Conservation (phyloP, 768 basidiomycete genomes). For the Hericium erinaceus region DNA sequence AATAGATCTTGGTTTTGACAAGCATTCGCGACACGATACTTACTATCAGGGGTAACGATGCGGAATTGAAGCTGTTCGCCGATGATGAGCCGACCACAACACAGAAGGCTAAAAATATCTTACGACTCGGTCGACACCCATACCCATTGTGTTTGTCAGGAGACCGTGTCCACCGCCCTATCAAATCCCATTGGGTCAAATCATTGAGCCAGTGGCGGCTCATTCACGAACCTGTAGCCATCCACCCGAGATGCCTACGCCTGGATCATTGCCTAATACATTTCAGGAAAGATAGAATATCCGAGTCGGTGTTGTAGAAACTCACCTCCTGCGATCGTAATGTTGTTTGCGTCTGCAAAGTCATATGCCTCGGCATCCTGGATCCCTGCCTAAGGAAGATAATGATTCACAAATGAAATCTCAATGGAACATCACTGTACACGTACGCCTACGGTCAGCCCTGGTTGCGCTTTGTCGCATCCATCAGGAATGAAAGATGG, state of each 20-base stretch:
- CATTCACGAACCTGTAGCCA: constrained; percentile 20
- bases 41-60: constrained; percentile 45
- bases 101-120: background rate
- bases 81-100: too few relatives aligned
- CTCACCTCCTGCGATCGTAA: constrained; percentile 17
- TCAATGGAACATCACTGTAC: background rate
- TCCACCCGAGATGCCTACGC: constrained; percentile 30
- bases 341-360: constrained; percentile 27
- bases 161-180: constrained; percentile 24
- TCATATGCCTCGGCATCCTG: constrained; percentile 22
- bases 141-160: constrained; percentile 20
- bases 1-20: constrained; percentile 42
- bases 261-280: constrained; percentile 26
- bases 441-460: constrained; percentile 23
- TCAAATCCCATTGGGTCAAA: background rate
- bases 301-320: background rate
- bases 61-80: constrained; percentile 32
- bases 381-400: constrained; percentile 22
- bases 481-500: constrained; percentile 11
- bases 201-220: background rate
- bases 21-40: constrained; percentile 34
- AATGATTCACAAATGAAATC: background rate
- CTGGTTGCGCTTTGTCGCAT: constrained; percentile 17
- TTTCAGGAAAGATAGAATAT: background rate
- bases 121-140: constrained; percentile 24